Conservation (phyloP, 805 yeast genomes). For the Zygoascus ofunaensis region DNA sequence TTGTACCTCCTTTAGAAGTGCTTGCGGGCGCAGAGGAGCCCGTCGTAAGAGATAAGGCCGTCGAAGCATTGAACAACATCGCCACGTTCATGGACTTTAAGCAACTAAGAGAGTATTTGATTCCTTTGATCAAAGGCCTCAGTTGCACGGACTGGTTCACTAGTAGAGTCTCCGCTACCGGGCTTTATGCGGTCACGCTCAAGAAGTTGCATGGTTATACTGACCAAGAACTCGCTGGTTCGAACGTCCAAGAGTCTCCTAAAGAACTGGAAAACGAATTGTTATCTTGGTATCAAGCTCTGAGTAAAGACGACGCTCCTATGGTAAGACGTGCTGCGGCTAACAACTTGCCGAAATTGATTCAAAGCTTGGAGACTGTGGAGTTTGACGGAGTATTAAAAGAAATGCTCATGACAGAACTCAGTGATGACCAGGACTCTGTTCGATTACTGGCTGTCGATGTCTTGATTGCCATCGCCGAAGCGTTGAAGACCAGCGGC, state of each 20-base stretch:
- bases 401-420: conserved; percentile 71
- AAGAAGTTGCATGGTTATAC: conserved; percentile 24
- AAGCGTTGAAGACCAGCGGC: conserved; percentile 21
- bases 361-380: conserved; percentile 43
- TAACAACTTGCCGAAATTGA: conserved; percentile 63
- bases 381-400: conserved; percentile 49
- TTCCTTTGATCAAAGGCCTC: conserved; percentile 68
- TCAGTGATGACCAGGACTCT: conserved; percentile 85
- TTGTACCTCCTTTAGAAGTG: conserved; percentile 62
- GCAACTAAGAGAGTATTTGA: conserved; percentile 57
- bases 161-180: conserved; percentile 83
- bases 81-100: conserved; percentile 37
- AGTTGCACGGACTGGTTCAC: conserved; percentile 93
- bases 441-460: conserved; percentile 87
- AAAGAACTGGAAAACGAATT: conserved; percentile 34
- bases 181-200: conserved; percentile 61
- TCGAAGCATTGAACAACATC: conserved; percentile 68
- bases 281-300: conserved; percentile 54
- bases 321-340: conserved; percentile 97
- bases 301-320: conserved; percentile 87
- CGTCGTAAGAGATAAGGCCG: conserved; percentile 88
- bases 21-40: conserved; percentile 94
- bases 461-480: conserved; percentile 70
- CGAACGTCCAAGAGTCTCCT: conserved; percentile 34
- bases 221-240: conserved; percentile 7